Conservation (phyloP, 768 basidiomycete genomes). For the Suillus placidus region DNA sequence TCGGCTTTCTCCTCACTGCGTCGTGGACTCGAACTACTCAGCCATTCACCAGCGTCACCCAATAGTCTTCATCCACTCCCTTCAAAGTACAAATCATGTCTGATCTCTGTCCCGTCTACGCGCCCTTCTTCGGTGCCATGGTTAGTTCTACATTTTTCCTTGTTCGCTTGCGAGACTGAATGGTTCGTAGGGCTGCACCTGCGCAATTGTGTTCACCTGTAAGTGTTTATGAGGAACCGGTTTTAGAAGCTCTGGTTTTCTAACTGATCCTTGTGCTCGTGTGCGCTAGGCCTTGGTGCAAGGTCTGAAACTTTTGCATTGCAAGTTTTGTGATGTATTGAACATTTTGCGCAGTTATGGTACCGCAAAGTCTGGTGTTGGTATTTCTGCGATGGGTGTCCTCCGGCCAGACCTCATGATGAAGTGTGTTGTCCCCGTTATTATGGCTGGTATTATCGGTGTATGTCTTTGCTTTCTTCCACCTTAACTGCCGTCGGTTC, state of each 20-base stretch:
- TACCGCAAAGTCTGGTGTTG: slow-evolving; percentile 98
- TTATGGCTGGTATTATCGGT: slow-evolving; percentile 99
- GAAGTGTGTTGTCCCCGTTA: slow-evolving; percentile 95
- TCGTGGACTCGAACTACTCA: slow-evolving; percentile 11
- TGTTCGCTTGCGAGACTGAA: slow-evolving; percentile 14
- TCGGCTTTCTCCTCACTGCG: slow-evolving; percentile 23
- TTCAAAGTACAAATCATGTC: slow-evolving; percentile 48
- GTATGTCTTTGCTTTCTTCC: slow-evolving; percentile 48
- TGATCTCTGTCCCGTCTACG: slow-evolving; percentile 91
- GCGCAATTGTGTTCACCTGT: slow-evolving; percentile 98
- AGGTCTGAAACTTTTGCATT: slow-evolving; percentile 51
- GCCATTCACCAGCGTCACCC: background rate
- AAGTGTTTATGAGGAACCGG: slow-evolving; percentile 35
- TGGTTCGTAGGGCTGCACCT: slow-evolving; percentile 79
- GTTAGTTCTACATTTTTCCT: slow-evolving; percentile 45
- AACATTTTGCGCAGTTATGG: slow-evolving; percentile 71
- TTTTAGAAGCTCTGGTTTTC: background rate
- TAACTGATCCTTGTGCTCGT: slow-evolving; percentile 9
- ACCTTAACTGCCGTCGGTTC: background rate
- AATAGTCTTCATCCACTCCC: slow-evolving; percentile 6
- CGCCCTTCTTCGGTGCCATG: slow-evolving; percentile 98
- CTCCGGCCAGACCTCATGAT: slow-evolving; percentile 97
- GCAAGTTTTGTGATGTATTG: background rate
- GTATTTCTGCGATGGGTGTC: slow-evolving; percentile 97
- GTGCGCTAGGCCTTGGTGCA: slow-evolving; percentile 72